A percentile compares a stretch with the other conserved stretches of the same genome.
Conservation (phyloP, 2,329 filamentous ascomycete genomes). For the Fusarium pseudoanthophilum region DNA sequence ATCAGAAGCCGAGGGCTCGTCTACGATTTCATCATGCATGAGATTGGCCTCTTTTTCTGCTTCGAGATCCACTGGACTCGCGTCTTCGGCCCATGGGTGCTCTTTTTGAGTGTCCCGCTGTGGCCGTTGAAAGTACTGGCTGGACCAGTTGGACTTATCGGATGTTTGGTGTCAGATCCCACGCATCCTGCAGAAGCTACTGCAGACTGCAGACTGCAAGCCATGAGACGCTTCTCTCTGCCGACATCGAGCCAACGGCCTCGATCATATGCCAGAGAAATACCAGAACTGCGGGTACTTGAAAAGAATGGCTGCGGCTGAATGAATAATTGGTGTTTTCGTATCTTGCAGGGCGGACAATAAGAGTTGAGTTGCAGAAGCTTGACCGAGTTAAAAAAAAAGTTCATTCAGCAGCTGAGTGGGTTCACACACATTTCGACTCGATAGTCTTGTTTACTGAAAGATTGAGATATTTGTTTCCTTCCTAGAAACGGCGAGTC, state of each 20-base stretch:
- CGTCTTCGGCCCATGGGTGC: slow-evolving; percentile 17
- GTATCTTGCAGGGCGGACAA: background rate
- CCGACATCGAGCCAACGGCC: slow-evolving; percentile 30
- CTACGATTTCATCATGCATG: slow-evolving; percentile 40
- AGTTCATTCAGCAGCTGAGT: slow-evolving; percentile 17
- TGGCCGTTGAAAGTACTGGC: slow-evolving; percentile 30
- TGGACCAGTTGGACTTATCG: slow-evolving; percentile 31
- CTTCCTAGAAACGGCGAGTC: slow-evolving; percentile 2
- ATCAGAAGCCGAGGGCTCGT: slow-evolving; percentile 24
- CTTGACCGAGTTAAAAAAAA: slow-evolving; percentile 27
- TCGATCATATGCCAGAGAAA: slow-evolving; percentile 17
- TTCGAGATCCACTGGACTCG: slow-evolving; percentile 23
- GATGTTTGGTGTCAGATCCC: slow-evolving; percentile 36
- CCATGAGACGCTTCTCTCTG: slow-evolving; percentile 31
- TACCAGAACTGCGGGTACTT: slow-evolving; percentile 15
- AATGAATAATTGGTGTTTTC: slow-evolving; percentile 12
- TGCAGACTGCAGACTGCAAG: slow-evolving; percentile 34
- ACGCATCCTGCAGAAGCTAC: slow-evolving; percentile 25
- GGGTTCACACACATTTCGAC: slow-evolving; percentile 10
- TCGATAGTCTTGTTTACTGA: background rate
- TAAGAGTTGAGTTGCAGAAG: slow-evolving; percentile 28
- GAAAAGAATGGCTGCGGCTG: slow-evolving; percentile 9
- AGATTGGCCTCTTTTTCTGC: slow-evolving; percentile 15
- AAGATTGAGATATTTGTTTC: background rate
- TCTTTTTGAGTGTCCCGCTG: background rate